These are phyloP conservation scores for Heliocybe sulcata DNA, from an alignment of 1,284 basidiomycete genomes.

Conservation along the genomic window DNA sequence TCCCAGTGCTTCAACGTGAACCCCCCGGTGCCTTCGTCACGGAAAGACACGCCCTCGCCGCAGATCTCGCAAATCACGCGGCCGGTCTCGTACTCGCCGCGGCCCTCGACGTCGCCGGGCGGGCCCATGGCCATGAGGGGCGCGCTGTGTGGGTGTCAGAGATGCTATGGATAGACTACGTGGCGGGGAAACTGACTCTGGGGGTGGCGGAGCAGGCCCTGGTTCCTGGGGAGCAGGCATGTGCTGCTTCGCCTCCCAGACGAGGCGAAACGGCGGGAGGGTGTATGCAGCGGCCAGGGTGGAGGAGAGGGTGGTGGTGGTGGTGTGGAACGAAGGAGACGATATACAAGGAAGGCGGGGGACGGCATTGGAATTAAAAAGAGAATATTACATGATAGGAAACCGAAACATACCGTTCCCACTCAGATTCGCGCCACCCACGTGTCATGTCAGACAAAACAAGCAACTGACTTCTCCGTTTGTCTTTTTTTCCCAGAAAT, in stretches of 20 bases:
- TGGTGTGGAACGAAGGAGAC: not conserved
- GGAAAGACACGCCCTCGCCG: constrained; percentile 50
- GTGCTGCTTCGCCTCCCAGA: too few relatives aligned
- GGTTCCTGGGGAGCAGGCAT: too few relatives aligned
- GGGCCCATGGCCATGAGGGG: not conserved
- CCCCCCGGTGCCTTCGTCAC: constrained; percentile 48
- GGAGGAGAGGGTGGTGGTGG: too few relatives aligned
- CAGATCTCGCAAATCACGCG: constrained; percentile 59
- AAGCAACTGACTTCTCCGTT: not conserved
- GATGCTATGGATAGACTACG: not conserved
- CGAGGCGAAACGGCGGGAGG: too few relatives aligned
- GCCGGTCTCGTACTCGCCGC: constrained; percentile 44
- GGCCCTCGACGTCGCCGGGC: not conserved
- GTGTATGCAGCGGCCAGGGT: too few relatives aligned
- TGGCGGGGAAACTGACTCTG: too few relatives aligned
- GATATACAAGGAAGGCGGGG: not conserved
- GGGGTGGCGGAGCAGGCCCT: too few relatives aligned
- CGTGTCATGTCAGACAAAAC: not conserved
- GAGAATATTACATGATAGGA: not conserved
- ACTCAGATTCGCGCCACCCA: not conserved
- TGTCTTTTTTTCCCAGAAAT: not conserved
- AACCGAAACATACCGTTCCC: not conserved
- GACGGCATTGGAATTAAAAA: not conserved
- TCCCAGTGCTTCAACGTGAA: constrained; percentile 69
- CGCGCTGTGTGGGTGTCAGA: not conserved